A percentile compares a stretch with the other conserved stretches of the same genome.
Evolutionary conservation across 2,329 filamentous ascomycete genomes (phyloP).

Genomic region (Ophiostoma angusticollis): DNA sequence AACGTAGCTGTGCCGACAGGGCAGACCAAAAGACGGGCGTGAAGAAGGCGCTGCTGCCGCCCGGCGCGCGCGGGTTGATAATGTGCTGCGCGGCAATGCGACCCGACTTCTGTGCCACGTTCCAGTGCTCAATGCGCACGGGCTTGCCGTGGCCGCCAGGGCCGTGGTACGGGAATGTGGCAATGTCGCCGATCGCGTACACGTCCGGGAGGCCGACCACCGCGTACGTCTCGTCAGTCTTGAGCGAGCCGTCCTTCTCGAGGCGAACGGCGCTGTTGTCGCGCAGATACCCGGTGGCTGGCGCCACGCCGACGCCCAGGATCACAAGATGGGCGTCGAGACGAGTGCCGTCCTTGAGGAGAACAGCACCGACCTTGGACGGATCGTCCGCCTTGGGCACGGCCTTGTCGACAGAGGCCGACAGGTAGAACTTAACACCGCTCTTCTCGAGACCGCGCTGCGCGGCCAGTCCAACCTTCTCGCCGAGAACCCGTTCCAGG

Average conservation of each 20-base stretch:
- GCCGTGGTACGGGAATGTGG: conserved; percentile 85
- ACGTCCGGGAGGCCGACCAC: conserved; percentile 68
- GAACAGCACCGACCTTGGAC: conserved; percentile 64
- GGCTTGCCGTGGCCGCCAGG: conserved; percentile 64
- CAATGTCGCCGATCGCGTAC: conserved; percentile 90
- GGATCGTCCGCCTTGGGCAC: conserved; percentile 54
- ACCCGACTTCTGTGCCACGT: conserved; percentile 89
- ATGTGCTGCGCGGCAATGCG: conserved; percentile 70
- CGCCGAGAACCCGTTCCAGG: conserved; percentile 75
- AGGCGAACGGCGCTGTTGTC: conserved; percentile 58
- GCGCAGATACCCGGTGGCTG: conserved; percentile 71
- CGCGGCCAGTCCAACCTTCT: conserved; percentile 67
- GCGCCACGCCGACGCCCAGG: conserved; percentile 77
- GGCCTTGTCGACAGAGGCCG: conserved; percentile 70
- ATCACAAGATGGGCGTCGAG: conserved; percentile 84
- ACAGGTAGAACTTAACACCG: conserved; percentile 79
- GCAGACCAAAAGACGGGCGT: conserved; percentile 97
- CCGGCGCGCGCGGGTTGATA: conserved; percentile 41
- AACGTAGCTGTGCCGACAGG: conserved; percentile 74
- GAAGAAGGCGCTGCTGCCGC: conserved; percentile 49
- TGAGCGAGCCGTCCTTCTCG: conserved; percentile 73
- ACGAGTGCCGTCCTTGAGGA: conserved; percentile 72
- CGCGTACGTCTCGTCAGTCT: conserved; percentile 66
- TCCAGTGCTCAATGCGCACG: conserved; percentile 93
- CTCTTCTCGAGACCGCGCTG: conserved; percentile 68